These are phyloP conservation scores for Solanum hybrid DNA, from an alignment of 305 asterid species.

Conservation along the genomic window DNA sequence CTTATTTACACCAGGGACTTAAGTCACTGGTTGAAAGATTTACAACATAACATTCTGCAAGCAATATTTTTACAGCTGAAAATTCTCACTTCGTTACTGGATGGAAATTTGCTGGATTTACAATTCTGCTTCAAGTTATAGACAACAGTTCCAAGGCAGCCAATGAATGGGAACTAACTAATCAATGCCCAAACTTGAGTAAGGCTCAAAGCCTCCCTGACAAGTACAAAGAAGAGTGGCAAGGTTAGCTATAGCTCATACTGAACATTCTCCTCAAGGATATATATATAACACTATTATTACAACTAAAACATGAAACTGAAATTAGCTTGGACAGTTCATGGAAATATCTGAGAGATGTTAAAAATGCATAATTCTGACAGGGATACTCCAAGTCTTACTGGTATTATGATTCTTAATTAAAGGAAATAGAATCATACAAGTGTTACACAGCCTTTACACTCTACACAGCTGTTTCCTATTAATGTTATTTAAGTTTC, in stretches of 20 bases:
- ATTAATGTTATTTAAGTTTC: neutral
- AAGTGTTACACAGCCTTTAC: neutral
- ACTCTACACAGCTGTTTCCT: neutral
- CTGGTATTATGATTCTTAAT: neutral
- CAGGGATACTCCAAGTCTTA: neutral
- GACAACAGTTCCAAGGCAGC: slow-evolving; percentile 5
- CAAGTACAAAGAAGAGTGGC: neutral
- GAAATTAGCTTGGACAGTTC: neutral
- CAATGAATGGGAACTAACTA: slow-evolving; percentile 15
- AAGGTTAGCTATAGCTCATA: neutral
- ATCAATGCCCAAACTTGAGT: slow-evolving; percentile 75
- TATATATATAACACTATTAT: neutral
- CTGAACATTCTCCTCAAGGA: neutral
- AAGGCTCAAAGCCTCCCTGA: slow-evolving; percentile 77
- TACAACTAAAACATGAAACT: neutral
- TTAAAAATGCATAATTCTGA: neutral
- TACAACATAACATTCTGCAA: neutral
- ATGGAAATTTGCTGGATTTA: neutral
- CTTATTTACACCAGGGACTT: neutral
- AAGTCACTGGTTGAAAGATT: neutral
- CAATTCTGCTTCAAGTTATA: neutral
- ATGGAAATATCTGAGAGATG: neutral
- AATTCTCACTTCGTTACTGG: neutral
- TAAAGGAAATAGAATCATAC: neutral
- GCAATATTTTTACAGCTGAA: neutral